Conservation (phyloP, 148 eudicot genomes). For the Drosera capensis region DNA sequence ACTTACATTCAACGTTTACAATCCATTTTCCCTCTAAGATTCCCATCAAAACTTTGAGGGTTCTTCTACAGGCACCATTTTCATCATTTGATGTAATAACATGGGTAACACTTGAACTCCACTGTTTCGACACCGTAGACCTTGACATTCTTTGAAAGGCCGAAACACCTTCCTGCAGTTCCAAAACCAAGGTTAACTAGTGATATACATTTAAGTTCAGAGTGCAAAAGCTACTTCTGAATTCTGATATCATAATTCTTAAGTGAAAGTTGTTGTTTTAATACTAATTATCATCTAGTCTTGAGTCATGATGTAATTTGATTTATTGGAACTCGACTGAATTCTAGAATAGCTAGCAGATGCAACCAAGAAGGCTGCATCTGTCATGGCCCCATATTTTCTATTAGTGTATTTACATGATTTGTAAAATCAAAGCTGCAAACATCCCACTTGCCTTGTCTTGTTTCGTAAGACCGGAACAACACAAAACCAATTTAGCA, state of each 20-base stretch:
- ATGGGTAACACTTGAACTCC: slow-evolving; percentile 74
- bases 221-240: too few species aligned
- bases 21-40: slow-evolving; percentile 95
- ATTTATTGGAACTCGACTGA: neutral
- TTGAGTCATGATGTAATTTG: too few species aligned
- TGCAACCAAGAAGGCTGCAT: too few species aligned
- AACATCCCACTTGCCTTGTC: slow-evolving; percentile 42
- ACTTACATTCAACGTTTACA: slow-evolving; percentile 51
- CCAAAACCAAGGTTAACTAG: slow-evolving; percentile 2
- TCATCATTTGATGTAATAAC: slow-evolving; percentile 68
- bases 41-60: slow-evolving; percentile 87
- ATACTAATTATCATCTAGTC: too few species aligned
- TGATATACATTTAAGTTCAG: neutral
- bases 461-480: slow-evolving; percentile 54
- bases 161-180: slow-evolving; percentile 53
- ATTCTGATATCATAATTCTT: too few species aligned
- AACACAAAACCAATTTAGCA: slow-evolving; percentile 57
- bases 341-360: too few species aligned
- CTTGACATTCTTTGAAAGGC: slow-evolving; percentile 54
- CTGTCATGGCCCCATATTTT: too few species aligned
- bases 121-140: slow-evolving; percentile 29
- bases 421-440: neutral
- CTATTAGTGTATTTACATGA: too few species aligned
- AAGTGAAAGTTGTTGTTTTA: too few species aligned
- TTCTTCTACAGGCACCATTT: slow-evolving; percentile 77